Conservation (phyloP, 306 rosid genomes). For the Lathyrus sativus region DNA sequence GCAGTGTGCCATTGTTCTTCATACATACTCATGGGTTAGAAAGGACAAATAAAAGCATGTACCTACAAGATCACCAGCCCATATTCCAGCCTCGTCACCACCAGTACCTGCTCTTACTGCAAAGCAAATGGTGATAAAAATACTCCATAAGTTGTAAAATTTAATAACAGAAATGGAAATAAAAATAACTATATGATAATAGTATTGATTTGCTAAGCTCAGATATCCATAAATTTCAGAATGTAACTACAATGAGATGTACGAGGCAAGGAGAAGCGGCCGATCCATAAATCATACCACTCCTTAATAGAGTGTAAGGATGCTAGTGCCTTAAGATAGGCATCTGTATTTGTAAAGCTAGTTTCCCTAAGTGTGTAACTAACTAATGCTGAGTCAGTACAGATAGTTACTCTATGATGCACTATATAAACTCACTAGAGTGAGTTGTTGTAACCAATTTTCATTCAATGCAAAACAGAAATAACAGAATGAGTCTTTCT, state of each 20-base stretch:
- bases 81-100: slow-evolving; percentile 98
- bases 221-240: slow-evolving; percentile 21
- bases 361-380: too few relatives aligned
- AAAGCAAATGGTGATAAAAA: slow-evolving; percentile 36
- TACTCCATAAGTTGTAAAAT: slow-evolving; percentile 25
- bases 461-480: too few relatives aligned
- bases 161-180: slow-evolving; percentile 21
- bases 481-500: too few relatives aligned
- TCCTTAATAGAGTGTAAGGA: not conserved
- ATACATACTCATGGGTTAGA: slow-evolving; percentile 38
- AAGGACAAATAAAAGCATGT: slow-evolving; percentile 70
- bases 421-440: too few relatives aligned
- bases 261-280: not conserved
- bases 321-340: too few relatives aligned
- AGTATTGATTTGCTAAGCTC: slow-evolving; percentile 15
- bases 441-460: too few relatives aligned
- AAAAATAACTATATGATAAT: slow-evolving; percentile 3
- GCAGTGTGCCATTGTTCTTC: slow-evolving; percentile 11
- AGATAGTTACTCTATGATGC: too few relatives aligned
- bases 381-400: too few relatives aligned
- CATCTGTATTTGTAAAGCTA: too few relatives aligned
- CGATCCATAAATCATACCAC: slow-evolving; percentile 20
- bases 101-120: slow-evolving; percentile 99
- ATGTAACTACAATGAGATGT: slow-evolving; percentile 25
- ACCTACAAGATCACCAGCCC: slow-evolving; percentile 99